Evolutionary conservation across 805 yeast species (phyloP).

Genomic region (Ascoidea asiatica): DNA sequence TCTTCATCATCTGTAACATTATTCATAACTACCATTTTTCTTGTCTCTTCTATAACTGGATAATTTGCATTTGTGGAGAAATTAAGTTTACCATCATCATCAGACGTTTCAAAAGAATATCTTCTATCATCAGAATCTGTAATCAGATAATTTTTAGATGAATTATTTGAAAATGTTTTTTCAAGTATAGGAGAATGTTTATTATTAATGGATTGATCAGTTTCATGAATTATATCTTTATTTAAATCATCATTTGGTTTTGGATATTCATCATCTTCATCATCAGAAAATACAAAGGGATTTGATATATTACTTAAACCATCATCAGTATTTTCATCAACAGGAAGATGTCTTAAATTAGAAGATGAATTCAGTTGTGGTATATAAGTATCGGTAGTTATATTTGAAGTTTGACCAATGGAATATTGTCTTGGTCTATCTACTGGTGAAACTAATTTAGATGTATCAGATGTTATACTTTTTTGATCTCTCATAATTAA

Average conservation of each 20-base stretch:
- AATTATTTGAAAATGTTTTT: too few species aligned
- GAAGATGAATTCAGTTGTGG: background rate
- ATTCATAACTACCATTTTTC: background rate
- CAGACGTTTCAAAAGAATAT: background rate
- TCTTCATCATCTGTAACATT: background rate
- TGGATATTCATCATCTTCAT: background rate
- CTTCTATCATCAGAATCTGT: background rate
- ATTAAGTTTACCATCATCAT: background rate
- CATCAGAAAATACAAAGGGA: background rate
- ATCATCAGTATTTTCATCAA: background rate
- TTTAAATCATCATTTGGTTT: background rate
- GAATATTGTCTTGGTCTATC: background rate
- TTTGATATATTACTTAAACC: background rate
- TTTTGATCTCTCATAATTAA: too few species aligned
- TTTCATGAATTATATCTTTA: too few species aligned
- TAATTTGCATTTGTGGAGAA: background rate
- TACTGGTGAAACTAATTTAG: background rate
- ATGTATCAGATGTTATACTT: too few species aligned
- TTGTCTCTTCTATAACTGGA: too few species aligned
- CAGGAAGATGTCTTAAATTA: too few species aligned
- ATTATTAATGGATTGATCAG: background rate
- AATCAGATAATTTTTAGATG: too few species aligned
- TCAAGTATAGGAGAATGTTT: too few species aligned
- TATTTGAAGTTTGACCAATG: background rate
- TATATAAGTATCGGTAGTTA: background rate